phyloP scores from a whole-genome alignment of 1,284 basidiomycete species.

The Trichosporon sp. region DNA sequence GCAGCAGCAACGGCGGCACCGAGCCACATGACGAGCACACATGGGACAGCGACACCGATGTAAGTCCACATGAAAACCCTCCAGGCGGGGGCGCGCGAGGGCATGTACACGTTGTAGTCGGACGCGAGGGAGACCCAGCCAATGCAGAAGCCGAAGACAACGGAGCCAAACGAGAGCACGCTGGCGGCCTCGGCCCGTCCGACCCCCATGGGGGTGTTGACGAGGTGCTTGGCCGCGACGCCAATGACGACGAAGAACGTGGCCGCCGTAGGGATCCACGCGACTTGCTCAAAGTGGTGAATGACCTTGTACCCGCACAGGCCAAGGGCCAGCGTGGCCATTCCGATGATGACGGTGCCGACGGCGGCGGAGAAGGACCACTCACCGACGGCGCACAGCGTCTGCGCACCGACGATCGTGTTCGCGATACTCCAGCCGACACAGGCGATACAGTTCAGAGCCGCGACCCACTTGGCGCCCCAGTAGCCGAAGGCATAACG shows the following conservation, averaged over 20 bases:
- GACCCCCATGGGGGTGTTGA: constrained; percentile 40
- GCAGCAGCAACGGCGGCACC: constrained; percentile 52
- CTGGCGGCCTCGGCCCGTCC: constrained; percentile 48
- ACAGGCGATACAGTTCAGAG: constrained; percentile 50
- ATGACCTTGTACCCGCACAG: constrained; percentile 59
- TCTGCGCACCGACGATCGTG: constrained; percentile 54
- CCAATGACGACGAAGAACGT: constrained; percentile 54
- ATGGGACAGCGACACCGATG: constrained; percentile 53
- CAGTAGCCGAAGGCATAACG: constrained; percentile 56
- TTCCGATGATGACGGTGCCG: constrained; percentile 52
- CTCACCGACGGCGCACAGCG: constrained; percentile 46
- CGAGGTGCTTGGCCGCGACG: constrained; percentile 43
- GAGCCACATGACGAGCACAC: constrained; percentile 53
- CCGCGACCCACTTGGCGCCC: constrained; percentile 46
- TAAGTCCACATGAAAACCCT: constrained; percentile 55
- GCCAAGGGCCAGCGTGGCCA: constrained; percentile 56
- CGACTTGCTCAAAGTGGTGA: constrained; percentile 54
- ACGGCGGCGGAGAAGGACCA: constrained; percentile 48
- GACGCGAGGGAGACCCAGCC: constrained; percentile 55
- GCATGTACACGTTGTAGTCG: constrained; percentile 58
- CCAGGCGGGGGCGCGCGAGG: constrained; percentile 46
- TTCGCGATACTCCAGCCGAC: constrained; percentile 55
- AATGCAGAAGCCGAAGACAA: constrained; percentile 43
- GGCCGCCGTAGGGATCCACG: constrained; percentile 58
- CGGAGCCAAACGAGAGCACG: constrained; percentile 53